These are phyloP conservation scores for Cordyceps javanica DNA, from an alignment of 2,329 filamentous ascomycete species.

Conservation along the genomic window DNA sequence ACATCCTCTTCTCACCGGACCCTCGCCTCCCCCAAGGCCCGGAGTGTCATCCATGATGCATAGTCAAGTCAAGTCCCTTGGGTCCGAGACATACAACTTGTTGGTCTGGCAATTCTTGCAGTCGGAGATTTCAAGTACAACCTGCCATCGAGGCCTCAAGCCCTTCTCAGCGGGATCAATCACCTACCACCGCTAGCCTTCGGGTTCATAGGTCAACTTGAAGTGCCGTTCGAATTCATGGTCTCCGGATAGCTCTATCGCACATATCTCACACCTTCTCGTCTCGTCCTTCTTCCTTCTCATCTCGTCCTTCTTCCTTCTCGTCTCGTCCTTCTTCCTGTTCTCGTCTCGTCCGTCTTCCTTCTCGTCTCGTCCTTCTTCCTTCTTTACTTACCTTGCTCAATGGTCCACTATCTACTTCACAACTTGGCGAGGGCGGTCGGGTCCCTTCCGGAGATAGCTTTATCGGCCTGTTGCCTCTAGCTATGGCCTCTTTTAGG, in stretches of 20 bases:
- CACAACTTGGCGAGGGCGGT: neutral
- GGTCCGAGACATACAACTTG: conserved; percentile 84
- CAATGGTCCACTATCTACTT: neutral
- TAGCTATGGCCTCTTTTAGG: neutral
- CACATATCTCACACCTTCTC: neutral
- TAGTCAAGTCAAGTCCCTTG: too few species aligned
- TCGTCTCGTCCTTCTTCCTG: too few species aligned
- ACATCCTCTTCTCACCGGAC: too few species aligned
- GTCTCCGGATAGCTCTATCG: neutral
- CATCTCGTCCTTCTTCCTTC: too few species aligned
- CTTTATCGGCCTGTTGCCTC: neutral
- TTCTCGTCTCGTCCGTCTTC: too few species aligned
- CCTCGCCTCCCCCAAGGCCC: too few species aligned
- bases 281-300: neutral
- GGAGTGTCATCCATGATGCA: too few species aligned
- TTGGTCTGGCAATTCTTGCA: conserved; percentile 75
- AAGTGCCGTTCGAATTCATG: neutral
- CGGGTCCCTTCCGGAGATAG: neutral
- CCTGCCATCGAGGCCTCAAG: conserved; percentile 23
- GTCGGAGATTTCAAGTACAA: conserved; percentile 55
- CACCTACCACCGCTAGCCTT: neutral
- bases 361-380: too few species aligned
- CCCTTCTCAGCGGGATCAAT: neutral
- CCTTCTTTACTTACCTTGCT: neutral
- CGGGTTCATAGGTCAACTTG: neutral